Evolutionary conservation across 2,329 filamentous ascomycete species (phyloP), one percentile per base, ranked within the genome.

Genomic region (Aspergillus sp.): DNA sequence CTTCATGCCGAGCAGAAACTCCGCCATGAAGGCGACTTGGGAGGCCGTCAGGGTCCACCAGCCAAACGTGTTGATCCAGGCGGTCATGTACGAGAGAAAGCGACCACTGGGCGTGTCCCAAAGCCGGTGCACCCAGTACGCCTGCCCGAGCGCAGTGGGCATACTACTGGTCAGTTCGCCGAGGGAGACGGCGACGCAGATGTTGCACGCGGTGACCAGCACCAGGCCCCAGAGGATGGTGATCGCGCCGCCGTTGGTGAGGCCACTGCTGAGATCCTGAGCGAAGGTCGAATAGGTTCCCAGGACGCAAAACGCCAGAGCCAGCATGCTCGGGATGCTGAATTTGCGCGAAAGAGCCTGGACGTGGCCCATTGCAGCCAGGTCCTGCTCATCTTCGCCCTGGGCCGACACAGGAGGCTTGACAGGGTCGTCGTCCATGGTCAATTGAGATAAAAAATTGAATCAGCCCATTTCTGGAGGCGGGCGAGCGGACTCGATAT

Each of bases 181-280:
- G 48, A 89, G 76, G 14, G 85, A 87, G 19, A 83, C 82, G 40
- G 85, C 86, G 58, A 90, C 87, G 59, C 79, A 80, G 43, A 85
- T 74, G 9, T 84, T 86, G 62, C 89, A 83, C 47, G 86, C 70
- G 3, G 84, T 86, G 15, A 89, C 81, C 37, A 87, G 69, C 17
- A 89, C 78, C 84, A 83, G 90, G 44, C 88, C 88, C 81, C 85
- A 90, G 58, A 90, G 75, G 39, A 90, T 81, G 33, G 86, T 88
- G n/a, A 89, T 87, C 17, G 81, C 80, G 68, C 88, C 86, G 17
- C 88, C 88, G 57, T 79, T 83, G n/a, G 75, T 78, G 37, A 86
- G 74, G 6, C 82, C 83, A 58, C 77, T 82, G 56, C 74, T 75
- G 6, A 82, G 71, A 44, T 76, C 78, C 65, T 85, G 82, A 0